These are phyloP conservation scores for Colletotrichum caudatum DNA, from an alignment of 2,329 filamentous ascomycete species.

Conservation along the genomic window DNA sequence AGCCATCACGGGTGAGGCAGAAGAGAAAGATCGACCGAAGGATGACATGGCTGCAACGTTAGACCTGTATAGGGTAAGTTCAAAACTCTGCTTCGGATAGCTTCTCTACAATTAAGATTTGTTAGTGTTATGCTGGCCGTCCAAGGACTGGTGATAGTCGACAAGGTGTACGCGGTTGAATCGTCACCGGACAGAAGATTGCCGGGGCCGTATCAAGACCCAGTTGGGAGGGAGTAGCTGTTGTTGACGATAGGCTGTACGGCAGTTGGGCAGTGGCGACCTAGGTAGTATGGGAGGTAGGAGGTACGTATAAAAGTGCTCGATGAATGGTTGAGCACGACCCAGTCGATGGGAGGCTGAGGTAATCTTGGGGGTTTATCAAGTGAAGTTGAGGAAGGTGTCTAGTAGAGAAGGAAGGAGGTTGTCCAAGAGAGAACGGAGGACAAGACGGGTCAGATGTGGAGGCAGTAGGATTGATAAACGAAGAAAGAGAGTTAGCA, in stretches of 20 bases:
- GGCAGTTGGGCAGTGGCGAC: not conserved
- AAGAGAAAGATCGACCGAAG: conserved; percentile 56
- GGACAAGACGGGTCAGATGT: not conserved
- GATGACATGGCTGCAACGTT: conserved; percentile 55
- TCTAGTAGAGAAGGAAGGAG: conserved; percentile 7
- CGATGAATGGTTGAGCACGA: not conserved
- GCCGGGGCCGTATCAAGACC: not conserved
- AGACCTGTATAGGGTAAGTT: conserved; percentile 48
- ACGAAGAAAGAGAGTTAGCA: not conserved
- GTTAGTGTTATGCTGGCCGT: conserved; percentile 28
- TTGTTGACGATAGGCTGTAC: not conserved
- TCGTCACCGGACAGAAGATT: not conserved
- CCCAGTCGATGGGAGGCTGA: not conserved
- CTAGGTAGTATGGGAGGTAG: not conserved
- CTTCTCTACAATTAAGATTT: conserved; percentile 30
- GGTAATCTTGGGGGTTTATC: conserved; percentile 2
- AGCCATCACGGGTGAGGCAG: conserved; percentile 60
- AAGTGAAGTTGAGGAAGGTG: conserved; percentile 9
- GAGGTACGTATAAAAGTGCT: not conserved
- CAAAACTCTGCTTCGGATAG: conserved; percentile 44
- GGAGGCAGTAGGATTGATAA: conserved; percentile 7
- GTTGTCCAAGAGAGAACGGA: conserved; percentile 17
- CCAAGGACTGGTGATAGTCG: not conserved
- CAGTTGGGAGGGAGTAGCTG: not conserved
- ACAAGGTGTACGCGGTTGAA: not conserved